Evolutionary conservation across 139 green algal genomes (phyloP).

Genomic region (Pleodorina starrii): DNA sequence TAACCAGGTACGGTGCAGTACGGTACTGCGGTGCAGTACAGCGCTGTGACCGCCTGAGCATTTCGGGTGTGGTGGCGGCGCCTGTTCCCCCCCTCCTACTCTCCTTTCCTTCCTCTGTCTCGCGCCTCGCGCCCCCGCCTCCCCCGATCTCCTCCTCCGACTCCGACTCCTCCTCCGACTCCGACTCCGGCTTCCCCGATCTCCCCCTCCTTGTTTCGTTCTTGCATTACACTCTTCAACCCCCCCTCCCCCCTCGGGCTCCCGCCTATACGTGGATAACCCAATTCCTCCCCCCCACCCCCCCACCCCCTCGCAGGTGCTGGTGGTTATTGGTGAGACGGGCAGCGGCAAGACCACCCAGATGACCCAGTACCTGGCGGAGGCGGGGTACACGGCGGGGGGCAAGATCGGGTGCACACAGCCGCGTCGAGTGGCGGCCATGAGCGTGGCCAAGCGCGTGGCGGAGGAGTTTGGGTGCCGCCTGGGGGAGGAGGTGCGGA

Average conservation of each 20-base stretch:
- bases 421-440: constrained; percentile 95
- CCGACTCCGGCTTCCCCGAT: too few species aligned
- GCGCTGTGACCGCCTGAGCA: neutral
- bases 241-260: too few species aligned
- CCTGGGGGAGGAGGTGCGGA: constrained; percentile 86
- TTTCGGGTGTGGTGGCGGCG: too few species aligned
- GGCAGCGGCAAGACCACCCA: constrained; percentile 98
- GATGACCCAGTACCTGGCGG: constrained; percentile 98
- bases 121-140: constrained; percentile 70
- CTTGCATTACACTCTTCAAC: too few species aligned
- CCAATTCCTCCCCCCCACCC: too few species aligned
- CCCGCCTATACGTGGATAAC: too few species aligned
- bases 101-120: neutral
- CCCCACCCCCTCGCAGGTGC: constrained; percentile 74
- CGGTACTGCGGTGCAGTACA: neutral
- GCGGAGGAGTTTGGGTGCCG: constrained; percentile 92
- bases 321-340: constrained; percentile 98
- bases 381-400: constrained; percentile 90
- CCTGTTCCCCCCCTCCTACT: too few species aligned
- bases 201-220: too few species aligned
- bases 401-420: constrained; percentile 89
- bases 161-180: too few species aligned
- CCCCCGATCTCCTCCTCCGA: too few species aligned
- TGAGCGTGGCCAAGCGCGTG: constrained; percentile 97
- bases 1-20: constrained; percentile 78